Conservation (phyloP, 257 asterid genomes). For the Linaria vulgaris region DNA sequence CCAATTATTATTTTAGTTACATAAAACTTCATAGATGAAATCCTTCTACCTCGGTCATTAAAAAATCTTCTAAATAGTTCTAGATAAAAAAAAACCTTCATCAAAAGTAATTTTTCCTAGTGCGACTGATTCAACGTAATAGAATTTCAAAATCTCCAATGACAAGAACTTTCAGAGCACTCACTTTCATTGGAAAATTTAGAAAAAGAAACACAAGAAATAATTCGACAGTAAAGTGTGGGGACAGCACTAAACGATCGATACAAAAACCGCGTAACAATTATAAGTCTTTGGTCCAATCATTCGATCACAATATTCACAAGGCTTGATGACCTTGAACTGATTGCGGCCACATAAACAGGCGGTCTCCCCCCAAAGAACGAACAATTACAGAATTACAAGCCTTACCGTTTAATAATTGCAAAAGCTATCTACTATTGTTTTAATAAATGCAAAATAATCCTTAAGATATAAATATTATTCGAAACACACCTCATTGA, state of each 20-base stretch:
- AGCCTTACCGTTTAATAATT: no score
- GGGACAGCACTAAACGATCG: not conserved
- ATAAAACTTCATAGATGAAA: no score
- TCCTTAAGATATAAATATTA: not conserved
- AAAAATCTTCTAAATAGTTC: no score
- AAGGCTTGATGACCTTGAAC: constrained; percentile 18
- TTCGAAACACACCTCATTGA: not conserved
- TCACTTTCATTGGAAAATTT: constrained; percentile 7
- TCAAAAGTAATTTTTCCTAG: not conserved
- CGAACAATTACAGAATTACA: no score
- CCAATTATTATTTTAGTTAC: no score
- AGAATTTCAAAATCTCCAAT: not conserved
- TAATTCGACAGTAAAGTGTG: not conserved
- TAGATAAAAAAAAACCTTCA: not conserved
- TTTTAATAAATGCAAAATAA: not conserved
- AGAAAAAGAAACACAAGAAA: not conserved
- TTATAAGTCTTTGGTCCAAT: not conserved
- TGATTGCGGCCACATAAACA: constrained; percentile 8
- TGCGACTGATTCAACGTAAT: constrained; percentile 12
- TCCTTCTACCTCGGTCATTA: no score
- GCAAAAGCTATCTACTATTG: not conserved
- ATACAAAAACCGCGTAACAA: constrained; percentile 33
- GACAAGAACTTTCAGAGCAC: not conserved
- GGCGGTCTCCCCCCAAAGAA: no score
- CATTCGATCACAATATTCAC: not conserved